Conservation (phyloP, 768 basidiomycete genomes). For the Russula earlei region DNA sequence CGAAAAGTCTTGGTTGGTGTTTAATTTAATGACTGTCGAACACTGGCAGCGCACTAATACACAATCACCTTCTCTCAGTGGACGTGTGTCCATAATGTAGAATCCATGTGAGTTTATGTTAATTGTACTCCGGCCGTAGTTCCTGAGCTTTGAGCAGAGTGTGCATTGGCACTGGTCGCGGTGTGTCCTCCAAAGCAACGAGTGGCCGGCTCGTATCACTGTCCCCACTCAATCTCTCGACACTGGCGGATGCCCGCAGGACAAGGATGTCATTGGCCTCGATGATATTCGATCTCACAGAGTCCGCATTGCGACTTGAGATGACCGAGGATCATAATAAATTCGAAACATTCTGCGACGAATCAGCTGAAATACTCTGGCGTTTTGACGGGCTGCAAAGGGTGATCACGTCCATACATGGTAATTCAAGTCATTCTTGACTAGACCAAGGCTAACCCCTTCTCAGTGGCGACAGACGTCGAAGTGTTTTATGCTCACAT, state of each 20-base stretch:
- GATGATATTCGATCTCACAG: constrained; percentile 15
- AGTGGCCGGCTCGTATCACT: neutral
- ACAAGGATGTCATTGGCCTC: constrained; percentile 11
- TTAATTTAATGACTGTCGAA: neutral
- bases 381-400: constrained; percentile 17
- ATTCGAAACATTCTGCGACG: constrained; percentile 13
- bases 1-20: constrained; percentile 7
- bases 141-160: constrained; percentile 1
- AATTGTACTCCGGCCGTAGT: neutral
- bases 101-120: constrained; percentile 11
- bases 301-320: constrained; percentile 10
- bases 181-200: constrained; percentile 6
- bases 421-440: neutral
- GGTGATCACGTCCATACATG: constrained; percentile 13
- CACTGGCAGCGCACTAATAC: neutral
- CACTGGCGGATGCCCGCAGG: constrained; percentile 9
- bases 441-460: constrained; percentile 19
- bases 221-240: constrained; percentile 8
- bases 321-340: constrained; percentile 6
- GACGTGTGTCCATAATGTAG: constrained; percentile 18
- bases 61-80: constrained; percentile 1
- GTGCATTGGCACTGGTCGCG: constrained; percentile 19
- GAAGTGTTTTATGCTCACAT: constrained; percentile 37
- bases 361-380: constrained; percentile 12
- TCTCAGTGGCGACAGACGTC: constrained; percentile 33